phyloP scores from a whole-genome alignment of 2,329 filamentous ascomycete species.

The Trichophyton verrucosum region DNA sequence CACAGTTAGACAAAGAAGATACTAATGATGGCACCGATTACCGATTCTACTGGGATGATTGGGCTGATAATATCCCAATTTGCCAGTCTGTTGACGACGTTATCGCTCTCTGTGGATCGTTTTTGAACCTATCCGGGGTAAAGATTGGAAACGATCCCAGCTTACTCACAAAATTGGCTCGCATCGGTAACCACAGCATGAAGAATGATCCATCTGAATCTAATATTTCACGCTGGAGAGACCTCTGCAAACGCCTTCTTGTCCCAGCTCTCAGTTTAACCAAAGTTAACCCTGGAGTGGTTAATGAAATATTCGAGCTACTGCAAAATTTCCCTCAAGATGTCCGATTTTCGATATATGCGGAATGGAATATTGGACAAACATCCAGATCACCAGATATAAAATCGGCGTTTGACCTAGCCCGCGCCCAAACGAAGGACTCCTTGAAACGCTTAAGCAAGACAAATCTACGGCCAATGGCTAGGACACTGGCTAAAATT shows the following conservation, averaged over 20 bases:
- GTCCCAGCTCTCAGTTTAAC: constrained; percentile 79
- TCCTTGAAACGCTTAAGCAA: constrained; percentile 82
- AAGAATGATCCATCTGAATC: constrained; percentile 53
- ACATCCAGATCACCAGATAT: constrained; percentile 67
- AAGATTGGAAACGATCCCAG: constrained; percentile 75
- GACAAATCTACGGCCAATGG: constrained; percentile 76
- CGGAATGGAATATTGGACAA: constrained; percentile 78
- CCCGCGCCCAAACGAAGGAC: constrained; percentile 66
- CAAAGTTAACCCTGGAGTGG: constrained; percentile 68
- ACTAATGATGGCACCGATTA: constrained; percentile 64
- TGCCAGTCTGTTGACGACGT: constrained; percentile 87
- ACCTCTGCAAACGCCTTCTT: constrained; percentile 70
- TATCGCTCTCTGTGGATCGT: constrained; percentile 69
- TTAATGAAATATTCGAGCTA: constrained; percentile 76
- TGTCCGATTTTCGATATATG: constrained; percentile 75
- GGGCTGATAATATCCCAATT: constrained; percentile 82
- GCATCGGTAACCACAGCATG: constrained; percentile 69
- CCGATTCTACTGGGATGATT: constrained; percentile 94
- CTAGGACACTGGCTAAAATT: constrained; percentile 79
- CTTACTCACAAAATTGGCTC: constrained; percentile 68
- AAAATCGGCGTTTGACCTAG: constrained; percentile 62
- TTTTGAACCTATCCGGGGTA: constrained; percentile 75
- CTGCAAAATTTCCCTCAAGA: constrained; percentile 65
- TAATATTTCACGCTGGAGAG: constrained; percentile 70
- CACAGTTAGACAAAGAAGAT: constrained; percentile 65